Base-by-base conservation (phyloP, 2,329 filamentous ascomycete species). In the Paecilomyces sp. region DNA sequence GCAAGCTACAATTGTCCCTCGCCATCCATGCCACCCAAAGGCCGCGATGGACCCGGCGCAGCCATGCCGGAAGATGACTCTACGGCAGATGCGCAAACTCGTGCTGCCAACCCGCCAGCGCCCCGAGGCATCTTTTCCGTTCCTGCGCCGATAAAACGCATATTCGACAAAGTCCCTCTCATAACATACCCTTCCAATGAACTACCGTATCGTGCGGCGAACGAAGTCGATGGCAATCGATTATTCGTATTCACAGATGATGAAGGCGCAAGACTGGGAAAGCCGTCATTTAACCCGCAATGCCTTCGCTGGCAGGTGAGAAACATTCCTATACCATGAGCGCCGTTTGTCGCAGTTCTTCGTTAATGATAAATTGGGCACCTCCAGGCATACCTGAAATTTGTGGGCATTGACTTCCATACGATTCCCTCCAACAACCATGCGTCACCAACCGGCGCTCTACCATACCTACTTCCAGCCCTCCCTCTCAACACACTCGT, bases 301-400 rank as follows among this genome's bases (percentile, higher is more conserved):
- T 99, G 94, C 79, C 80, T 97, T 70, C 96, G 93, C 80, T 97
- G 92, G 92, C 94, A 97, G 89, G 91, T 93, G 68, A 66, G 85
- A 54, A 50, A 18, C 24, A 22, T 28, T 18, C 28, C 60, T 30
- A 41, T 24, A 25, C 33, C 18, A 15, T 54, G 13, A 1, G 8
- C 33, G 24, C 9, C n/a, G 41, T 9, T 18, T 47, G 41, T 15
- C 18, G 41, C 13, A n/a, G 41, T 18, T n/a, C 15, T 7, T 33
- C 50, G 34, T 33, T 58, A 9, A 58, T 58, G 15, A 25, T 53
- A 8, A 34, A 22, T 33, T 57, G 47, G 53, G 18, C 57, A 47
- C 31, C 61, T 57, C n/a, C 62, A 96, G 91, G 87, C 92, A 31
- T 94, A 91, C 74, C 82, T 99, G 62, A 90, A 85, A 67, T 90